Evolutionary conservation across 2,329 filamentous ascomycete species (phyloP), one percentile per base, ranked within the genome.

Genomic region (Coccinonectria pachysandricola): DNA sequence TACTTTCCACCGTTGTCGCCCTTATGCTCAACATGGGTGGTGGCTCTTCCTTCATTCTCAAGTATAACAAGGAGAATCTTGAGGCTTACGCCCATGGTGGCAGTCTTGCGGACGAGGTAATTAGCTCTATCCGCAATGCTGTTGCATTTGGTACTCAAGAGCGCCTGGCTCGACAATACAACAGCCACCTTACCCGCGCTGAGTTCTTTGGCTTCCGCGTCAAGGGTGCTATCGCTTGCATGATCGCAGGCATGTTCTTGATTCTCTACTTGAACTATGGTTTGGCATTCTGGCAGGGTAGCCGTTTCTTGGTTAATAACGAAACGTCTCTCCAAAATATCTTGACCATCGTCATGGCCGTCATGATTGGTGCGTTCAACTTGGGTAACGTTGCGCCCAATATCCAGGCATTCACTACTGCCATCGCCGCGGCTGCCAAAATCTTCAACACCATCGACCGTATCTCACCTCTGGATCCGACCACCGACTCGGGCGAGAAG

Each of bases 391-490:
- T 93, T 17, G 78, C 79, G 1, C 86, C 91, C 1, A 85, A 95
- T 45, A 57, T 79, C 3, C 84, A 93, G 52, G 83, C 88, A 16
- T 94, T 96, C 43, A 82, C 79, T 2, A 84, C 78, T 9, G 82
- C 77, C 19, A 60, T 92, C 5, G 83, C 84, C 16, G 88, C 91
- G 3, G 86, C 84, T 4, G 71, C 74, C 29, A 96, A 96, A 62
- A 94, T 98, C 36, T 95, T 80, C 61, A 81, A 76, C 49, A 95
- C 87, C 2, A 96, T 96, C 40, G 88, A 96, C 53, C 79, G 91
- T 27, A 46, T 61, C 3, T 95, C 91, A 0, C 86, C 88, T 1
- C 64, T 96, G 24, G 82, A 98, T 46, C 77, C 88, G 0, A 72
- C 73, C 5, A 71, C 69, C 3, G 64, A 70, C 6, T 62, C 67